These are phyloP conservation scores for Anethum foeniculum DNA, from an alignment of 140 eudicot genomes.

Conservation along the genomic window DNA sequence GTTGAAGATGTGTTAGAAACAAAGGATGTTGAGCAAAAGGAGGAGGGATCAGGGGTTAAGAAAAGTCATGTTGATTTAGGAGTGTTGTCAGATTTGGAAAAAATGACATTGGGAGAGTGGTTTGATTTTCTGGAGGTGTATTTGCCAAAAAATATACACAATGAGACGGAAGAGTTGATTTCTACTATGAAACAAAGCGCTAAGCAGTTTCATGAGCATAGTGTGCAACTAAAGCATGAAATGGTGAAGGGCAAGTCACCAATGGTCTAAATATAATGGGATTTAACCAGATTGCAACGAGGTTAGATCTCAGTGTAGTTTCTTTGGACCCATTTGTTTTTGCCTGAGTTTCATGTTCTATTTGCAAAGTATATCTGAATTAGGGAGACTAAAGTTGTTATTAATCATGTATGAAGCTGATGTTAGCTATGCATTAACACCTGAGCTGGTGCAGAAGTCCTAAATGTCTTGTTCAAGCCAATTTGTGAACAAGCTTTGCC, in stretches of 20 bases:
- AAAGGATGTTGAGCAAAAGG: slow-evolving; percentile 9
- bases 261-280: slow-evolving; percentile 4
- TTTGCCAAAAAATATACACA: slow-evolving; percentile 51
- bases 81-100: slow-evolving; percentile 41
- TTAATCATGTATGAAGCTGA: not conserved
- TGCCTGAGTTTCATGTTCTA: not conserved
- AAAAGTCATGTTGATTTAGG: slow-evolving; percentile 4
- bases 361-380: not conserved
- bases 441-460: no score
- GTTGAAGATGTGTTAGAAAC: slow-evolving; percentile 6
- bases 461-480: no score
- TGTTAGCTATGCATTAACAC: not conserved
- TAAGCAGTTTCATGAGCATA: slow-evolving; percentile 42
- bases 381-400: slow-evolving; percentile 6
- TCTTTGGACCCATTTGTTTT: not conserved
- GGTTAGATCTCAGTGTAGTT: not conserved
- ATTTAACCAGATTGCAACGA: not conserved
- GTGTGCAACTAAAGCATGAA: slow-evolving; percentile 40
- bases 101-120: slow-evolving; percentile 71
- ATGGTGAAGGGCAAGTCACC: slow-evolving; percentile 20
- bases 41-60: slow-evolving; percentile 3
- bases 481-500: no score
- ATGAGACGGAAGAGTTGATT: slow-evolving; percentile 44
- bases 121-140: slow-evolving; percentile 57
- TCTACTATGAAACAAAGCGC: slow-evolving; percentile 39